These are phyloP conservation scores for Pholiota conissans DNA, from an alignment of 768 basidiomycete genomes.

Conservation along the genomic window DNA sequence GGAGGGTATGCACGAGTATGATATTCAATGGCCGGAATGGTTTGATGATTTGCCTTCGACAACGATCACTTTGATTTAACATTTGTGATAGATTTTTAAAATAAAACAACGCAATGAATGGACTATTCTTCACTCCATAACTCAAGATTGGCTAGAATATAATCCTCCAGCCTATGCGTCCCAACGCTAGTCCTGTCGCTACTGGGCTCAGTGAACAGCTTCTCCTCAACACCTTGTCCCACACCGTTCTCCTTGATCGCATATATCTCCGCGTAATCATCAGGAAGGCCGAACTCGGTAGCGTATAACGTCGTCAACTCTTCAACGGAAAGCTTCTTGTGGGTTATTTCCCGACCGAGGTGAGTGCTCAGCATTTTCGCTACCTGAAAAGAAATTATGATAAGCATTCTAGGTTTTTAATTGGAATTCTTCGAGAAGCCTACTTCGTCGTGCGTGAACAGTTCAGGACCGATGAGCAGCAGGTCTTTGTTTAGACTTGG, in stretches of 20 bases:
- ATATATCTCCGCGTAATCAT: constrained; percentile 17
- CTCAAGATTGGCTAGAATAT: constrained; percentile 20
- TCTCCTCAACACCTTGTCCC: constrained; percentile 23
- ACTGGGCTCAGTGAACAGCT: constrained; percentile 12
- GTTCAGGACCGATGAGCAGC: constrained; percentile 27
- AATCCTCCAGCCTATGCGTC: constrained; percentile 20
- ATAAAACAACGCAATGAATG: no score
- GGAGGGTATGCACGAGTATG: constrained; percentile 1
- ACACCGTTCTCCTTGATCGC: constrained; percentile 15
- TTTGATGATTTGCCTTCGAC: constrained; percentile 3
- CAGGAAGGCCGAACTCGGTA: not conserved
- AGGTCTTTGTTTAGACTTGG: constrained; percentile 10
- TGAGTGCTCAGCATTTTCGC: constrained; percentile 11
- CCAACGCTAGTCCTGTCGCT: constrained; percentile 20
- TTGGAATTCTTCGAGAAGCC: not conserved
- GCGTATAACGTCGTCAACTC: constrained; percentile 1
- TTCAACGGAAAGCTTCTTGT: constrained; percentile 12
- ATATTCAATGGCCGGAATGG: constrained; percentile 10
- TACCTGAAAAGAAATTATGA: constrained; percentile 5
- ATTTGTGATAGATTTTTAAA: no score
- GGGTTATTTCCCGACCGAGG: constrained; percentile 18
- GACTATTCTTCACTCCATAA: constrained; percentile 10
- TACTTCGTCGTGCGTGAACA: constrained; percentile 26
- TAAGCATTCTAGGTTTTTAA: no score
- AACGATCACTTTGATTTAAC: constrained; percentile 9